phyloP scores from a whole-genome alignment of 2,329 filamentous ascomycete genomes.

The Esteya vermicola region DNA sequence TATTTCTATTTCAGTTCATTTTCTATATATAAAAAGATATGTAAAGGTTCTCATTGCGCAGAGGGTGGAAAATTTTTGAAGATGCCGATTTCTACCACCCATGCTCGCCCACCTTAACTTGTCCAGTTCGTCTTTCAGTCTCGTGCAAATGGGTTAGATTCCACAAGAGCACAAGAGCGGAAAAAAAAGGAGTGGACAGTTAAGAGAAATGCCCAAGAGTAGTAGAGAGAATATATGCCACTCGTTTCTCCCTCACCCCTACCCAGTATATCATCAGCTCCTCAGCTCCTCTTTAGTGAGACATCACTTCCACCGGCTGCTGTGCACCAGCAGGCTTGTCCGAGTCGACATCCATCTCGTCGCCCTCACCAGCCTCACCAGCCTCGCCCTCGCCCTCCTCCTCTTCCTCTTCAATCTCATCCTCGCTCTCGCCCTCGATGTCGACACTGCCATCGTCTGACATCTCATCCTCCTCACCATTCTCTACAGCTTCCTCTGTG shows the following conservation, averaged over 20 bases:
- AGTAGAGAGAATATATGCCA: too few species aligned
- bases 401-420: conserved; percentile 21
- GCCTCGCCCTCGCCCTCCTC: conserved; percentile 14
- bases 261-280: too few species aligned
- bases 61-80: not conserved
- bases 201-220: too few species aligned
- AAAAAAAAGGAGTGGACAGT: too few species aligned
- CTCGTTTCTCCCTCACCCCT: too few species aligned
- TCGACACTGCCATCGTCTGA: conserved; percentile 25
- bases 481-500: conserved; percentile 15
- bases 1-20: too few species aligned
- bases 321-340: conserved; percentile 11
- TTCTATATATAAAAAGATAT: not conserved
- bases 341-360: conserved; percentile 22
- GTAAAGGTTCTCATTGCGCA: too few species aligned
- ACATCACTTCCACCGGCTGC: conserved; percentile 15
- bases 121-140: too few species aligned
- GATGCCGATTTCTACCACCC: too few species aligned
- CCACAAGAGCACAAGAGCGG: too few species aligned
- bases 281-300: conserved; percentile 10
- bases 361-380: conserved; percentile 11
- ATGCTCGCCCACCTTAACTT: too few species aligned
- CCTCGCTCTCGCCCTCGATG: conserved; percentile 24
- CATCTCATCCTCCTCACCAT: conserved; percentile 20
- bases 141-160: too few species aligned